A percentile compares a stretch with the other conserved stretches of the same genome.
phyloP scores from a whole-genome alignment of 139 green algal species.

The Spirogloea muscicola region DNA sequence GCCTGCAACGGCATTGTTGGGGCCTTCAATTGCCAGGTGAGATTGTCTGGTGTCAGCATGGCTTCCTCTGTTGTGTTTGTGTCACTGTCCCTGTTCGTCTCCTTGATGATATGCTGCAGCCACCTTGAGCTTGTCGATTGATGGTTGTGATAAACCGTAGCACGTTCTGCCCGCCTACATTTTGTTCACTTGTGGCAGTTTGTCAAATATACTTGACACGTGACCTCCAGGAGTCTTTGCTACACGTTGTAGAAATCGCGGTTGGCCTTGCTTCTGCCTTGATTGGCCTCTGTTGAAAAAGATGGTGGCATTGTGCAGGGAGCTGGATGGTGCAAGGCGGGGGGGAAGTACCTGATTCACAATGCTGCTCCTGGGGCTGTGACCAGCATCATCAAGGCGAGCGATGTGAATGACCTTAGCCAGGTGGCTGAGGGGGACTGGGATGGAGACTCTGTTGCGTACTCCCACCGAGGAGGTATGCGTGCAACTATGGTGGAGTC shows the following conservation, averaged over 20 bases:
- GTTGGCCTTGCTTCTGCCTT: background rate
- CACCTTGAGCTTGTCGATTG: too few species aligned
- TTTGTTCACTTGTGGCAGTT: too few species aligned
- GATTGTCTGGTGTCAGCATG: background rate
- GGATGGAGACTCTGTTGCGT: conserved; percentile 29
- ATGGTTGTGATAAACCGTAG: too few species aligned
- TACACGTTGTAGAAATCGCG: too few species aligned
- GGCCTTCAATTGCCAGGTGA: conserved; percentile 38
- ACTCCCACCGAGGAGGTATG: conserved; percentile 18
- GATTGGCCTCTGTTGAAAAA: too few species aligned
- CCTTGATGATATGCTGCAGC: too few species aligned
- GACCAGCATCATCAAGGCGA: conserved; percentile 10
- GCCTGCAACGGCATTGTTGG: conserved; percentile 7
- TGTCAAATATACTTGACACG: background rate
- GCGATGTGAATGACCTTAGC: conserved; percentile 22
- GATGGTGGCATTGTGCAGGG: conserved; percentile 25
- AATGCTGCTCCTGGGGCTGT: conserved; percentile 13
- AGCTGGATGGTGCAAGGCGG: conserved; percentile 28
- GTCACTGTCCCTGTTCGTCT: too few species aligned
- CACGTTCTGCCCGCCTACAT: too few species aligned
- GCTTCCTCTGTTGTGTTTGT: background rate
- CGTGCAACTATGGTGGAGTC: too few species aligned
- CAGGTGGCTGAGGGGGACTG: conserved; percentile 14
- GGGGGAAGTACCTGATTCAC: conserved; percentile 32
- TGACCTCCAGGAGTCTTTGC: background rate